Evolutionary conservation across 2,329 filamentous ascomycete genomes (phyloP).

Genomic region (Talaromyces pinophilus): DNA sequence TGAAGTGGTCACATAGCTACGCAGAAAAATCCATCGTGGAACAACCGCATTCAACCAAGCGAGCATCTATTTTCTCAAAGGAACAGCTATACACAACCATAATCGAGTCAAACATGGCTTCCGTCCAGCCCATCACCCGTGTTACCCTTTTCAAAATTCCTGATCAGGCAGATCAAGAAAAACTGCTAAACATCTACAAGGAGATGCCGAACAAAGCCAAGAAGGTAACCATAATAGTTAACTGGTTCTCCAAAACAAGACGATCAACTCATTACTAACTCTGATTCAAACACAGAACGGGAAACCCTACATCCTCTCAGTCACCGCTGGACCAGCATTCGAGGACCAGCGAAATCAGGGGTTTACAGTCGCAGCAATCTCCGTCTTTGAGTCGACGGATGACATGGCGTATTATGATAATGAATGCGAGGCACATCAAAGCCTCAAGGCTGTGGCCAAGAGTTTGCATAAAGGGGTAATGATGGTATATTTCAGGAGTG

Average conservation of each 20-base stretch:
- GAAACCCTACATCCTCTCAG: constrained; percentile 7
- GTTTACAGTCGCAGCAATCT: constrained; percentile 4
- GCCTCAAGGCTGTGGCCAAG: constrained; percentile 5
- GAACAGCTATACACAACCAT: neutral
- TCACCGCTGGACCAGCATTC: neutral
- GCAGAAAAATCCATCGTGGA: too few relatives aligned
- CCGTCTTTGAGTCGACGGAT: neutral
- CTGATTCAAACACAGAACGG: neutral
- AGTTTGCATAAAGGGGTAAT: neutral
- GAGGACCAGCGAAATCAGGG: neutral
- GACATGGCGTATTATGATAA: constrained; percentile 15
- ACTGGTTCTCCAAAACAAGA: neutral
- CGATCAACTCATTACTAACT: neutral
- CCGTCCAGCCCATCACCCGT: constrained; percentile 6
- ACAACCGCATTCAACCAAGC: neutral
- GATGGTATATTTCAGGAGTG: constrained; percentile 9
- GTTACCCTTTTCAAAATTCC: constrained; percentile 19
- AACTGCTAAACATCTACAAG: constrained; percentile 8
- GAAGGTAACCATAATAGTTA: constrained; percentile 3
- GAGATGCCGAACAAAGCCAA: constrained; percentile 13
- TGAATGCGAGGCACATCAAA: constrained; percentile 10
- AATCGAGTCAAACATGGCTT: neutral
- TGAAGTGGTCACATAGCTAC: neutral
- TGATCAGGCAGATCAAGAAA: constrained; percentile 14
- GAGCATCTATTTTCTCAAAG: neutral